Conservation (phyloP, 108 stramenopile genomes). For the Nannochloropsis granulata region DNA sequence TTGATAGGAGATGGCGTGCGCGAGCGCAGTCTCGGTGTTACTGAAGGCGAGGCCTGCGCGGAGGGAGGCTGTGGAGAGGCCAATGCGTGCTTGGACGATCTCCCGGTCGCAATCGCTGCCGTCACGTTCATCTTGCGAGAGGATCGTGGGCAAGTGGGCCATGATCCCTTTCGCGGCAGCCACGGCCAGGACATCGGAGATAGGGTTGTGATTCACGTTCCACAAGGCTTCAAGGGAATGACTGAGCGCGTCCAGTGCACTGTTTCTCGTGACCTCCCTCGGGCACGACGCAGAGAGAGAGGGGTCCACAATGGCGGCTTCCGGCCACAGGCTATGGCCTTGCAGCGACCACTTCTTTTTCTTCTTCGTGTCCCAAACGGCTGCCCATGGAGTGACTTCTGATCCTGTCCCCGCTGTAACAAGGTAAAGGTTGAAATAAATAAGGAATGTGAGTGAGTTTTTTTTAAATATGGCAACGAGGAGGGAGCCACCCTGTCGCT, state of each 20-base stretch:
- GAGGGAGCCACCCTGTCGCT: no score
- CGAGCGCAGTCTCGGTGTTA: not conserved
- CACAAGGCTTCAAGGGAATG: not conserved
- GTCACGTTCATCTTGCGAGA: not conserved
- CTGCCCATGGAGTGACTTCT: not conserved
- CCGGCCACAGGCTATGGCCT: not conserved
- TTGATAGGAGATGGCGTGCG: not conserved
- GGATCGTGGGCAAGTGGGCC: not conserved
- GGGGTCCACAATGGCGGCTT: not conserved
- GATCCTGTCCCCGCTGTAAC: not conserved
- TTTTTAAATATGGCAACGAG: no score
- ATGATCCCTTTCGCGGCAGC: not conserved
- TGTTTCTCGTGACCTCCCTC: not conserved
- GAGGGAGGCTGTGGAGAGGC: not conserved
- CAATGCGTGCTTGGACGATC: not conserved
- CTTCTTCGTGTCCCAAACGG: not conserved
- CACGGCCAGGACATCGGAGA: not conserved
- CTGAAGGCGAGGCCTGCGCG: not conserved
- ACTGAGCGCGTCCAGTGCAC: not conserved
- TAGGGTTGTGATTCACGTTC: not conserved
- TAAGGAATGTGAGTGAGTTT: no score
- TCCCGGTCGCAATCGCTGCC: not conserved
- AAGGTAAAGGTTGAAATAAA: no score
- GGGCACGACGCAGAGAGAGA: not conserved
- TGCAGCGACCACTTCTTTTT: not conserved